Percentiles rank a stretch among this genome's conserved stretches.
Conservation (phyloP, 1,284 basidiomycete species). For the Grifola frondosa region DNA sequence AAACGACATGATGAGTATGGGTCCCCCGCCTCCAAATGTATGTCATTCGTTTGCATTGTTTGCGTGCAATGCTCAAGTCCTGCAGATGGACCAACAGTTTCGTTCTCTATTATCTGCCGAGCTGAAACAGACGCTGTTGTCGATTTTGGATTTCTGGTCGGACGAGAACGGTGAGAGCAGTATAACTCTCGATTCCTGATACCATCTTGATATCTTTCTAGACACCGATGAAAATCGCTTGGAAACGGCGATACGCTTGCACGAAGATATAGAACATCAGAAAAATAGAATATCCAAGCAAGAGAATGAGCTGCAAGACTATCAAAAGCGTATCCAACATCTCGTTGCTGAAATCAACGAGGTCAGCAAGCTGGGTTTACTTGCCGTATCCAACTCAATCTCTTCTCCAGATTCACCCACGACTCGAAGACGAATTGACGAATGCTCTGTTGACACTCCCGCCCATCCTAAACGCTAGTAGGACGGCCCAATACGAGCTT, state of each 20-base stretch:
- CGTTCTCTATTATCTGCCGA: not conserved
- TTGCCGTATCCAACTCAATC: not conserved
- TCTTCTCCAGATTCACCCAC: slow-evolving; percentile 32
- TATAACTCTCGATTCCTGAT: not conserved
- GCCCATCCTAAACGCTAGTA: slow-evolving; percentile 26
- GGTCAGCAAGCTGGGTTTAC: slow-evolving; percentile 8
- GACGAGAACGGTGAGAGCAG: slow-evolving; percentile 8
- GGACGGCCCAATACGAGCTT: slow-evolving; percentile 36
- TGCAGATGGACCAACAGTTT: not conserved
- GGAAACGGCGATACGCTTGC: slow-evolving; percentile 3
- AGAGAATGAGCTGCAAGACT: slow-evolving; percentile 1
- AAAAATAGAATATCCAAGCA: slow-evolving; percentile 1
- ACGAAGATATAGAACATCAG: slow-evolving; percentile 5
- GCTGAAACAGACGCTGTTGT: slow-evolving; percentile 8
- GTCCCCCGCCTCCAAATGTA: slow-evolving; percentile 4
- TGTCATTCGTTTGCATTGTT: not conserved
- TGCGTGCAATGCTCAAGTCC: not conserved
- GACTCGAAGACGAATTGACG: slow-evolving; percentile 32
- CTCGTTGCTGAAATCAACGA: slow-evolving; percentile 15
- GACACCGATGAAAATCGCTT: slow-evolving; percentile 4
- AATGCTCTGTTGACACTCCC: slow-evolving; percentile 31
- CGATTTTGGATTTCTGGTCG: slow-evolving; percentile 10
- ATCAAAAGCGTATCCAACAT: slow-evolving; percentile 3
- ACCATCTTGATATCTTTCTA: not conserved
- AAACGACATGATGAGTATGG: slow-evolving; percentile 13